Evolutionary conservation across 805 yeast genomes (phyloP), one percentile per base, ranked within the genome.

Genomic region (Lipomyces anomalus): DNA sequence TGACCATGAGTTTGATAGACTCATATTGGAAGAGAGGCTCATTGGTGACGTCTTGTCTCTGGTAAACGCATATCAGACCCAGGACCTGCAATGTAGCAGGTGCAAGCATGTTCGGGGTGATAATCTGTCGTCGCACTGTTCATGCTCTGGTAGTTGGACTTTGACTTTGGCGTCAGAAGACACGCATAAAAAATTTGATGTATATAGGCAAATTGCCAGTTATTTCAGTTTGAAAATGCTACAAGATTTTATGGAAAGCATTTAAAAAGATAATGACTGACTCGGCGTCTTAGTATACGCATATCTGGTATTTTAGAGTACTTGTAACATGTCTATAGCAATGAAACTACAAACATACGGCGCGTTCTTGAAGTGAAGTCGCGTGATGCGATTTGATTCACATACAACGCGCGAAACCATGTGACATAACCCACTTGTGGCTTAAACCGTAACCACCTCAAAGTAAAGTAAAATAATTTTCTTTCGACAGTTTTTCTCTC

Each of bases 61-160:
- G 22, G 48, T 84, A 1, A 72, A 80, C n/a, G 66, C 70, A 42
- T 92, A 75, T 63, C 77, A 78, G 61, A 68, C 75, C 20, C 99
- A 92, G 65, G 97, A 90, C 63, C 68, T 84, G 57, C 76, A 75
- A 56, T 92, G 99, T 64, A 60, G 68, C 16, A 87, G 84, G 60
- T 92, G 98, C 65, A 72, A 76, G 22, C 75, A 70, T 46, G 69
- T 86, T 46, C 78, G 78, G 57, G 78, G 75, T 29, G 81, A 77
- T 55, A 80, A 82, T 51, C 71, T 92, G 75, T 74, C 87, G 26
- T 70, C 70, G 24, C 79, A 79, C 61, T 94, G 98, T 64, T 66
- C 75, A 18, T 92, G 98, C 62, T 90, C 98, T 0, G 99, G 99
- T 6, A 61, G 66, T 13, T 88, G 95, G 95, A 68, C 64, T 3